Evolutionary conservation across 352 stramenopile species (phyloP).

Genomic region (Pythium pyrilobum): DNA sequence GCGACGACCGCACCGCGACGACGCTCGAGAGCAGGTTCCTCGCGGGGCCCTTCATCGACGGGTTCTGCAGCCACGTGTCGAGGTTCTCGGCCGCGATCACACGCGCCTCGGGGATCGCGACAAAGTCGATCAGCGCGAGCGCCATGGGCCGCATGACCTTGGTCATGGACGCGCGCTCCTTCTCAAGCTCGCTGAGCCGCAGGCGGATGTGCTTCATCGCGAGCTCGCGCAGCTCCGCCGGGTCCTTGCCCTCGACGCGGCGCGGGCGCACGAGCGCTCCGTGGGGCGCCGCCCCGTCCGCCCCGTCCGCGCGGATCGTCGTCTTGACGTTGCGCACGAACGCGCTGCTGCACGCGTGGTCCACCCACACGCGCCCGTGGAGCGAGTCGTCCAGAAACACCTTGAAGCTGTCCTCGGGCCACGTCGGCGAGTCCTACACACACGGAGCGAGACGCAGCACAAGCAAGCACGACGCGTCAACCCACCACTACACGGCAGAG

Average conservation of each 20-base stretch:
- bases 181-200: conserved; percentile 61
- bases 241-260: conserved; percentile 35
- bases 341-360: conserved; percentile 69
- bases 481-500: not conserved
- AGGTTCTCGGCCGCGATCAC: conserved; percentile 71
- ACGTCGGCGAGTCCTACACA: conserved; percentile 39
- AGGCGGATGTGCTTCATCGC: conserved; percentile 65
- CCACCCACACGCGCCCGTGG: conserved; percentile 74
- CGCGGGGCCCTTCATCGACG: conserved; percentile 62
- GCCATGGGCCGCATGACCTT: conserved; percentile 70
- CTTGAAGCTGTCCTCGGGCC: conserved; percentile 80
- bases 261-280: conserved; percentile 32
- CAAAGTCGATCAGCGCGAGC: conserved; percentile 64
- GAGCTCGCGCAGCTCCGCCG: conserved; percentile 51
- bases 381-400: conserved; percentile 85
- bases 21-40: conserved; percentile 73
- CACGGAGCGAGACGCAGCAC: no score
- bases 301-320: conserved; percentile 28
- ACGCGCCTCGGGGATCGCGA: conserved; percentile 48
- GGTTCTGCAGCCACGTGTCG: conserved; percentile 75
- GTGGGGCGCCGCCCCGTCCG: conserved; percentile 1
- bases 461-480: not conserved
- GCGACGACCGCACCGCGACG: conserved; percentile 34
- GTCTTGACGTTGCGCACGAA: conserved; percentile 84
- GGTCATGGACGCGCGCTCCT: conserved; percentile 50